phyloP scores from a whole-genome alignment of 345 rosid genomes.

The sweet orange (Citrus sinensis) region DNA sequence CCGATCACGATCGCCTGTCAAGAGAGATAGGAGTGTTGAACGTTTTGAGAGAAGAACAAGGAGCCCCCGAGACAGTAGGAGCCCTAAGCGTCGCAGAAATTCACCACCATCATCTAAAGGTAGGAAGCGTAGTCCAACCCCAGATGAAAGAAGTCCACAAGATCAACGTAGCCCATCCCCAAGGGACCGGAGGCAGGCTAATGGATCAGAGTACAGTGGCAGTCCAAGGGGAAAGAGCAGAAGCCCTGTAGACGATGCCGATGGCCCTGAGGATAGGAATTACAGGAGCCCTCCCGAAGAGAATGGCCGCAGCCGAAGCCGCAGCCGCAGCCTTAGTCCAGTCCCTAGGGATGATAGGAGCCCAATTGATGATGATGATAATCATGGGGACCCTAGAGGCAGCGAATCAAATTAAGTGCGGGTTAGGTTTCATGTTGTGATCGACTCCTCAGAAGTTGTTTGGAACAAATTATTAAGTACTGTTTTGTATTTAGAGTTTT shows the following conservation, averaged over 20 bases:
- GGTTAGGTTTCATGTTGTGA: neutral
- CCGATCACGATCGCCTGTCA: constrained; percentile 69
- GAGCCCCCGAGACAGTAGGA: constrained; percentile 36
- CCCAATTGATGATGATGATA: constrained; percentile 46
- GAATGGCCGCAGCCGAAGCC: constrained; percentile 50
- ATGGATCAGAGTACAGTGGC: constrained; percentile 49
- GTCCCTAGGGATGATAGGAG: constrained; percentile 38
- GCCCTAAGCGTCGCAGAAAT: constrained; percentile 28
- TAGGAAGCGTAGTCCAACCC: constrained; percentile 52
- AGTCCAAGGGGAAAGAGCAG: constrained; percentile 54
- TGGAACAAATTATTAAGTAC: neutral
- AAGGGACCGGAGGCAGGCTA: constrained; percentile 32
- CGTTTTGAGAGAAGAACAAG: constrained; percentile 34
- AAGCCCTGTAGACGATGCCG: constrained; percentile 44
- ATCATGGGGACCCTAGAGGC: constrained; percentile 32
- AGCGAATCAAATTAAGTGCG: constrained; percentile 33
- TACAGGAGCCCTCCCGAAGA: constrained; percentile 52
- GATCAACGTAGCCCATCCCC: constrained; percentile 43
- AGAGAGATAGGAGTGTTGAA: constrained; percentile 56
- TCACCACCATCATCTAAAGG: constrained; percentile 43
- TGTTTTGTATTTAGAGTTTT: constrained; percentile 1
- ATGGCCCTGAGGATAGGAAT: constrained; percentile 30
- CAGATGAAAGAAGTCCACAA: constrained; percentile 43
- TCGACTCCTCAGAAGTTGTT: neutral
- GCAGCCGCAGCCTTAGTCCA: constrained; percentile 26